Evolutionary conservation across 2,329 filamentous ascomycete species (phyloP), one percentile per base, ranked within the genome.

Genomic region (Phyllosticta capitalensis): DNA sequence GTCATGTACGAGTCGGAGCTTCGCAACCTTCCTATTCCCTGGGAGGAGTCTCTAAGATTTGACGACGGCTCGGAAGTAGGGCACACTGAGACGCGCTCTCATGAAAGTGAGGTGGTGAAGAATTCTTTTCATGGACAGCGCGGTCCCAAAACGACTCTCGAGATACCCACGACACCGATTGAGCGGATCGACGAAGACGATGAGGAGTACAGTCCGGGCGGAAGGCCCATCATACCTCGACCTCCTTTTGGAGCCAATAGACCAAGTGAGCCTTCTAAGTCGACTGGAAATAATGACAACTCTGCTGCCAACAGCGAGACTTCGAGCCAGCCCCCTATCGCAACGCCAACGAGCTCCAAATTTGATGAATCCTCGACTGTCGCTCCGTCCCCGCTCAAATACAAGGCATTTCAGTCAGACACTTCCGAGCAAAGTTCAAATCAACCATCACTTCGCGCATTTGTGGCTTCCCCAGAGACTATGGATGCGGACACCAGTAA

Each of bases 141-240:
- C 60, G 50, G 50, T 14, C 50, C 20, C 3, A 26, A 26, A 22
- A 22, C 50, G 5, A 52, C 20, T 60, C 48, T 55, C 63, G 63
- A 12, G 30, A 56, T 20, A 53, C 38, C 38, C 3, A 45, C 38
- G 4, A n/a, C 38, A 7, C 38, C 38, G 14, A 45, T 45, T 6
- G 38, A 45, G n/a, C 38, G 38, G 17, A 30, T 30, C 5, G 20
- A 54, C 7, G 50, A 50, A 20, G 45, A 53, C 22, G 68, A 70
- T 60, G 67, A 70, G 49, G 69, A 74, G 48, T 82, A 81, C 61
- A 83, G 79, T 62, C 78, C 80, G 20, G 81, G 80, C 21, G 81
- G 81, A 7, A 72, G 81, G 30, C 80, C 81, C 9, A 73, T 79
- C 10, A 62, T 79, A 22, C 67, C 38, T n/a, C 38, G 38, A 14